Evolutionary conservation across 805 yeast species (phyloP), one percentile per base, ranked within the genome.

Genomic region (Zygotorulaspora danielsina): DNA sequence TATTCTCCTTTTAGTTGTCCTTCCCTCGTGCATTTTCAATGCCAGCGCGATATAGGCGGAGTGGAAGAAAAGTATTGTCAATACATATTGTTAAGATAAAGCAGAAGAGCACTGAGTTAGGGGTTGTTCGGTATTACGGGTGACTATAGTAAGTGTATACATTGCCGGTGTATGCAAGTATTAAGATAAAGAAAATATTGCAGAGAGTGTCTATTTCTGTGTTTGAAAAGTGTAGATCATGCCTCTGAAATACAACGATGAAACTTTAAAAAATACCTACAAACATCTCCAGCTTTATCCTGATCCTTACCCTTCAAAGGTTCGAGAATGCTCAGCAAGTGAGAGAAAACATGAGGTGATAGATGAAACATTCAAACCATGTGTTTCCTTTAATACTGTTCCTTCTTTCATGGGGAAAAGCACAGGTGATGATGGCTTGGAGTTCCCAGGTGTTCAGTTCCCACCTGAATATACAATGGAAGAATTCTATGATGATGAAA

Each of bases 381-480:
- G 61, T 7, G 61, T 63, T 4, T 61, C 65, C 1, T 61, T 62
- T 39, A 53, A 63, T 32, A 63, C 67, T 1, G 65, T 61, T 1
- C 67, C 67, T 3, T 42, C 44, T 8, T 38, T 44, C 11, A 38
- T 46, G 11, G 58, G 61, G 10, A 39, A 38, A 17, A 48, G 51
- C 8, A 40, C 46, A 12, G 48, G 52, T 3, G 54, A 51, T 9
- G 49, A 46, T 11, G 44, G 42, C 11, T 38, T 32, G 10, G 49
- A 48, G 21, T 57, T 58, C 39, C 54, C 48, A 2, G 60, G 59
- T 12, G 61, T 54, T 5, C 59, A 57, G 13, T 43, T 53, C 5
- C 49, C 53, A 11, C 19, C 49, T n/a, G 53, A 54, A 12, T 59
- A 50, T 32, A 55, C 65, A 0, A 55, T 59, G 54, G 65, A 61